Evolutionary conservation across 768 basidiomycete genomes (phyloP).

Genomic region (Suillus weaverae): DNA sequence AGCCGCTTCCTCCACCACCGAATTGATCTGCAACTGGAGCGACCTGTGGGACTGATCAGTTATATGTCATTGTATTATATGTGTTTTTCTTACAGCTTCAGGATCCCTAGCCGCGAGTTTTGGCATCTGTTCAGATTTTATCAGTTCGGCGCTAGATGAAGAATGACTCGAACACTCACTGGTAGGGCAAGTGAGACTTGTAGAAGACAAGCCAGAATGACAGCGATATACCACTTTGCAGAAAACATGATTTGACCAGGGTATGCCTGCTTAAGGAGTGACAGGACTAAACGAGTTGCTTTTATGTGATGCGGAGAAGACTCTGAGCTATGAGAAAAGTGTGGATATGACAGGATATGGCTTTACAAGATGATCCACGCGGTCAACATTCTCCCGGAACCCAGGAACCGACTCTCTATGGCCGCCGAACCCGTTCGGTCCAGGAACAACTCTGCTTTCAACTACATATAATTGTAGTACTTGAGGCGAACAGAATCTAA

Average conservation of each 20-base stretch:
- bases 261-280: slow-evolving; percentile 5
- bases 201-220: slow-evolving; percentile 22
- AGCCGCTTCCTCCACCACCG: slow-evolving; percentile 14
- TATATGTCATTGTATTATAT: not conserved
- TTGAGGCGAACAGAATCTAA: not conserved
- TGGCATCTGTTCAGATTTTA: slow-evolving; percentile 9
- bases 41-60: slow-evolving; percentile 15
- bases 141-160: slow-evolving; percentile 7
- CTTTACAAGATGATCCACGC: slow-evolving; percentile 14
- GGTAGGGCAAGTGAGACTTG: slow-evolving; percentile 26
- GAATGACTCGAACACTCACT: slow-evolving; percentile 7
- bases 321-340: slow-evolving; percentile 24
- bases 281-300: slow-evolving; percentile 12
- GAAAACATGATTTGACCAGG: slow-evolving; percentile 19
- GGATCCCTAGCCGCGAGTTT: slow-evolving; percentile 8
- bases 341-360: slow-evolving; percentile 12
- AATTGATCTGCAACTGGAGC: slow-evolving; percentile 20
- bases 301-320: slow-evolving; percentile 17
- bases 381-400: slow-evolving; percentile 15
- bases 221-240: slow-evolving; percentile 19
- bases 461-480: not conserved
- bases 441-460: slow-evolving; percentile 17
- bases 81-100: slow-evolving; percentile 13
- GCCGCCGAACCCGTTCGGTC: slow-evolving; percentile 23
- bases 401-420: slow-evolving; percentile 27